Percentiles rank a stretch among this genome's conserved stretches.
These are phyloP conservation scores for Hymenoscyphus linearis DNA, from an alignment of 2,329 filamentous ascomycete species.

Conservation along the genomic window DNA sequence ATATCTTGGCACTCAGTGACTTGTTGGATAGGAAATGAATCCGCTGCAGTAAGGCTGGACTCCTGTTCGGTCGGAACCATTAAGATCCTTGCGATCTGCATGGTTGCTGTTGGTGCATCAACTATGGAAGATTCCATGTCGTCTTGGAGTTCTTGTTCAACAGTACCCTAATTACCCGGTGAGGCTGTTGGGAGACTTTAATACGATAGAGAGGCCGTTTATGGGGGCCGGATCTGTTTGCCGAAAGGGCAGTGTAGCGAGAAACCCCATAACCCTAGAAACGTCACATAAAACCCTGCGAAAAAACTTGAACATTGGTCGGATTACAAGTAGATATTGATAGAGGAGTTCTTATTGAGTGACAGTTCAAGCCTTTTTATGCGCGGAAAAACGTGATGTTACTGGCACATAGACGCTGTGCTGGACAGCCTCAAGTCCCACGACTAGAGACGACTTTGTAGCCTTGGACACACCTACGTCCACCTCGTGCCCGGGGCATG, in stretches of 20 bases:
- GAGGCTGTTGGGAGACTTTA: neutral
- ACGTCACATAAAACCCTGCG: neutral
- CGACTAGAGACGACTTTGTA: constrained; percentile 4
- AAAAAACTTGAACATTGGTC: neutral
- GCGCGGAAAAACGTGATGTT: neutral
- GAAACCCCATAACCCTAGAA: neutral
- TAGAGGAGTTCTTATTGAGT: neutral
- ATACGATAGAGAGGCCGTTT: neutral
- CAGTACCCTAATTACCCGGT: neutral
- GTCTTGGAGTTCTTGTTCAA: neutral
- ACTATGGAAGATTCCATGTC: neutral
- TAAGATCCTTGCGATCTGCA: neutral
- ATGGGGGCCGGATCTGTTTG: neutral
- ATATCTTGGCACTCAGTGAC: neutral
- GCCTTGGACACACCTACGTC: neutral
- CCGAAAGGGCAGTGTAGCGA: neutral
- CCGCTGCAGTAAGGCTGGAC: neutral
- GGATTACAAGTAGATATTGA: neutral
- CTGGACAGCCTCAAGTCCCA: constrained; percentile 7
- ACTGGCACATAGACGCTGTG: neutral
- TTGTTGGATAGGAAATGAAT: neutral
- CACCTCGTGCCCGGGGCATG: neutral
- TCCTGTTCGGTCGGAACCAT: neutral
- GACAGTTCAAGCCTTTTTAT: neutral
- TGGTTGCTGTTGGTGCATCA: neutral